These are phyloP conservation scores for Prunus kanzakura DNA, from an alignment of 306 rosid genomes.

Conservation along the genomic window DNA sequence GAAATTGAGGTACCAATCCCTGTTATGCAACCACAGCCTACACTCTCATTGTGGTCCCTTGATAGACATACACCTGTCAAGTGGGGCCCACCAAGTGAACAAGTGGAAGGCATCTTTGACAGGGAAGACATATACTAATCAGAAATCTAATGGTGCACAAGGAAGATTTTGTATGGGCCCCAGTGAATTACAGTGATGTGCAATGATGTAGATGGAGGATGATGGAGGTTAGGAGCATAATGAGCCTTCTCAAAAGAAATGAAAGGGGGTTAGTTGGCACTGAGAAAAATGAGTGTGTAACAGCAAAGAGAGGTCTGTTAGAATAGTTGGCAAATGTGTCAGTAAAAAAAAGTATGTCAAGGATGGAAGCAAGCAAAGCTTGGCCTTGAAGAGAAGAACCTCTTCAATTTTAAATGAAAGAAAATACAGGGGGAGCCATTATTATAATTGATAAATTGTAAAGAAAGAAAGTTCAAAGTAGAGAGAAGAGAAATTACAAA, in stretches of 20 bases:
- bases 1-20: background rate
- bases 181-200: slow-evolving; percentile 17
- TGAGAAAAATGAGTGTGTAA: slow-evolving; percentile 78
- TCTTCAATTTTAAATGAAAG: slow-evolving; percentile 31
- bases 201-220: slow-evolving; percentile 44
- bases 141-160: slow-evolving; percentile 12
- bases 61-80: slow-evolving; percentile 35
- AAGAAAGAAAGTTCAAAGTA: slow-evolving; percentile 1
- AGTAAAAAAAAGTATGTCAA: slow-evolving; percentile 61
- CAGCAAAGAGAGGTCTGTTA: slow-evolving; percentile 66
- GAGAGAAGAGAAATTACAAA: slow-evolving; percentile 20
- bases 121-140: background rate
- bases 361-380: slow-evolving; percentile 60
- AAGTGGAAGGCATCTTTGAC: background rate
- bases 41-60: slow-evolving; percentile 13
- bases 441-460: background rate
- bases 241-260: slow-evolving; percentile 48
- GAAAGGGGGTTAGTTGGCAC: slow-evolving; percentile 58
- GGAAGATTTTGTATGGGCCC: slow-evolving; percentile 36
- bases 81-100: background rate
- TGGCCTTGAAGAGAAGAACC: slow-evolving; percentile 93
- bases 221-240: slow-evolving; percentile 64
- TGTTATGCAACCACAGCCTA: slow-evolving; percentile 21
- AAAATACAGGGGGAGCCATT: background rate
- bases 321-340: slow-evolving; percentile 95